Base-by-base conservation (phyloP, 176 grass and related monocot species). In the Ensete glaucum region DNA sequence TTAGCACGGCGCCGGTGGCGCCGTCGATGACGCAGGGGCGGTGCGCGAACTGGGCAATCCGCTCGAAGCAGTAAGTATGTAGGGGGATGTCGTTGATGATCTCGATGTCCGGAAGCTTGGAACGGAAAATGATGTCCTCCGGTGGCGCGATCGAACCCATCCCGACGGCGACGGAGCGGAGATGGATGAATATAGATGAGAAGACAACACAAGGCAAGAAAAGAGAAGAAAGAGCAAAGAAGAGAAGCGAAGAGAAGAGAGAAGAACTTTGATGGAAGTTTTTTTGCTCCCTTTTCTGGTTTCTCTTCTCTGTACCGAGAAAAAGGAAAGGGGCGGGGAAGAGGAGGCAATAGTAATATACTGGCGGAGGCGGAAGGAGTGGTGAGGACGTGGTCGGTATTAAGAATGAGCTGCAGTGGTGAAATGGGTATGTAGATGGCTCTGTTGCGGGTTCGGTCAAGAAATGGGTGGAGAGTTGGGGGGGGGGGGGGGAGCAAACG, bases 51-150 rank as follows among this genome's bases (percentile, higher is more conserved):
- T 77, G n/a, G n/a, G 20, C 19, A 1, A 77, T 43, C 49, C 60
- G 58, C 48, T 77, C 60, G 58, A 77, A 77, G 60, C 75, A 77
- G 60, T 77, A 77, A 13, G 60, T 53, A 43, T 77, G 75, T 43
- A 77, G 75, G 11, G 75, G 75, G 43, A 51, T 60, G 75, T 65
- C 59, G 29, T 77, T 77, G 20, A 0, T 43, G 60, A 77, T 77
- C 16, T 50, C 34, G n/a, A 77, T 77, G 75, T 77, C 59, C 43
- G 75, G 75, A 22, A 77, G 60, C 59, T 77, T 77, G 56, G 75
- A 77, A 22, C 75, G 75, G 60, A 77, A 77, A 49, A 77, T 66
- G 60, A 14, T 52, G 6, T 51, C 60, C 75, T 77, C 11, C 60
- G 13, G 59, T 60, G 48, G 58, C 43, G 34, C 19, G 23, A 64